A percentile compares a stretch with the other conserved stretches of the same genome.
Evolutionary conservation across 345 rosid genomes (phyloP).

Genomic region (Atalantia buxifolia): DNA sequence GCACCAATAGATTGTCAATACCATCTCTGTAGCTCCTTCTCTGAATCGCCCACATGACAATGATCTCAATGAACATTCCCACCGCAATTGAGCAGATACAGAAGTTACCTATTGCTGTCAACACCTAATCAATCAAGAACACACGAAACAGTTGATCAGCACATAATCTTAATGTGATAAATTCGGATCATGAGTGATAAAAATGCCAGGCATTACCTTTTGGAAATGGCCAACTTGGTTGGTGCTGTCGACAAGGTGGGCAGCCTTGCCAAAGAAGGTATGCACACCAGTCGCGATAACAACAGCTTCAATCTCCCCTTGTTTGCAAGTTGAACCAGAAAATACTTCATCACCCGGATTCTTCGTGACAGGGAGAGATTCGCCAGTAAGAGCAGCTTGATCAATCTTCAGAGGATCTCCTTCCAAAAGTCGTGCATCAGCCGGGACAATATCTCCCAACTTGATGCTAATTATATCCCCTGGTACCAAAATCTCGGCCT

Average conservation of each 20-base stretch:
- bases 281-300: conserved; percentile 93
- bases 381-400: conserved; percentile 90
- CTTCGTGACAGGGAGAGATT: conserved; percentile 80
- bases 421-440: conserved; percentile 88
- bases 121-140: conserved; percentile 37
- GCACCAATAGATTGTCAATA: conserved; percentile 91
- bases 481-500: conserved; percentile 78
- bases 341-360: conserved; percentile 65
- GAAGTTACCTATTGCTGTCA: conserved; percentile 93
- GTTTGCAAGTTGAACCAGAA: conserved; percentile 95
- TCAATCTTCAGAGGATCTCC: conserved; percentile 94
- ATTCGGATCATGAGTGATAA: neutral
- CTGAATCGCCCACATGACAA: conserved; percentile 80
- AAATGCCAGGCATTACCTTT: conserved; percentile 36
- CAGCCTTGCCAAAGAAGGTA: conserved; percentile 97
- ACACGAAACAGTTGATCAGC: neutral
- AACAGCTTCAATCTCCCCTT: conserved; percentile 92
- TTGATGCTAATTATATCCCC: conserved; percentile 91
- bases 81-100: conserved; percentile 87
- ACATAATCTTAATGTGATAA: neutral
- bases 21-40: conserved; percentile 72
- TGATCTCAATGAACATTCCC: conserved; percentile 74
- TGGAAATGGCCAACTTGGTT: conserved; percentile 96
- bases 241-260: conserved; percentile 91
- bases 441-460: conserved; percentile 86